A percentile compares a stretch with the other conserved stretches of the same genome.
Evolutionary conservation across 495 filamentous ascomycete genomes (phyloP).

Genomic region (Durotheca rogersii): DNA sequence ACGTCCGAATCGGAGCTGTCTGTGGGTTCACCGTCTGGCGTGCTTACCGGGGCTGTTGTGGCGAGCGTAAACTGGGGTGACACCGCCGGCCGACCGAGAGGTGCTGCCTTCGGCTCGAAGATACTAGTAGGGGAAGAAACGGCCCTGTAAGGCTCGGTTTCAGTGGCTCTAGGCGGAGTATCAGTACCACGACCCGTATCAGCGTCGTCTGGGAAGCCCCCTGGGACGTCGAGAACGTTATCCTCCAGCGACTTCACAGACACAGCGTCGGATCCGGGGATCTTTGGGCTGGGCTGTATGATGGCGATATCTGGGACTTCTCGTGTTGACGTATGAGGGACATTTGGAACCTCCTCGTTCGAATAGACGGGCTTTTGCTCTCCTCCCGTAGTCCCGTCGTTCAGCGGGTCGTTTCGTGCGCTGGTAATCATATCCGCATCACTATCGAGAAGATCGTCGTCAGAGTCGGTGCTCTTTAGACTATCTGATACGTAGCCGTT

Average conservation of each 20-base stretch:
- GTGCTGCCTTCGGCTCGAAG: constrained; percentile 22
- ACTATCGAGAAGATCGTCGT: constrained; percentile 25
- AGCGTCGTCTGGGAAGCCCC: constrained; percentile 46
- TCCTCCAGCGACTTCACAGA: constrained; percentile 9
- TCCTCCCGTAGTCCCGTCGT: constrained; percentile 8
- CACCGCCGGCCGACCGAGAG: constrained; percentile 9
- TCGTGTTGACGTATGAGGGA: not conserved
- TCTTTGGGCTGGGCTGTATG: constrained; percentile 38
- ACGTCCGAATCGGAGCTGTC: constrained; percentile 55
- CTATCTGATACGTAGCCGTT: constrained; percentile 56
- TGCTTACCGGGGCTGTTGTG: constrained; percentile 12
- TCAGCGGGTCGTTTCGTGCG: constrained; percentile 16
- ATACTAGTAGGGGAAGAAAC: constrained; percentile 8
- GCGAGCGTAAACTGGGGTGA: constrained; percentile 30
- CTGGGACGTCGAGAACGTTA: constrained; percentile 44
- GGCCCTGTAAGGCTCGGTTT: not conserved
- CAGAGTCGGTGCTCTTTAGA: constrained; percentile 24
- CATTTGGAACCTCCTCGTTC: not conserved
- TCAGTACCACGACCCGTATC: constrained; percentile 13
- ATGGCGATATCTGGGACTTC: constrained; percentile 39
- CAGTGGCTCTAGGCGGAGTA: not conserved
- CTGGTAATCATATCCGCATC: constrained; percentile 30
- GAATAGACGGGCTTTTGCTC: not conserved
- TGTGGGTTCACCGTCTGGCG: constrained; percentile 5
- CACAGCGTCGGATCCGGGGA: constrained; percentile 5